A percentile compares a stretch with the other conserved stretches of the same genome.
These are phyloP conservation scores for Cyclanthera cordifolia DNA, from an alignment of 306 rosid genomes.

Conservation along the genomic window DNA sequence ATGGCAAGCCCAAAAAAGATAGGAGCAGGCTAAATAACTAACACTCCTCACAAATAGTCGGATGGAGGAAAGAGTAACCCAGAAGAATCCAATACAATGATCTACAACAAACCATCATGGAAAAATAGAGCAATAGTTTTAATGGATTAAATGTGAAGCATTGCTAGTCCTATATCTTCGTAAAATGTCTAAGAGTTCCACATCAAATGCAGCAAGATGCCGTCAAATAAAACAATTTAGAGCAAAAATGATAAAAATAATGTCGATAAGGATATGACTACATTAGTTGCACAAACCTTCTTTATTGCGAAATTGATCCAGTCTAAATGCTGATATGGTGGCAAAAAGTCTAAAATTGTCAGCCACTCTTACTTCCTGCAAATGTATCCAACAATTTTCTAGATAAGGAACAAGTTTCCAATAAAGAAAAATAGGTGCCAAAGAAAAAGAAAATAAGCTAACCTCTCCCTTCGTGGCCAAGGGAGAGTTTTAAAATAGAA, in stretches of 20 bases:
- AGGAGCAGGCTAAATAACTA: not conserved
- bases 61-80: not conserved
- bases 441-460: not conserved
- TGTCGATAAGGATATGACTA: not conserved
- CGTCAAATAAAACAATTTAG: not conserved
- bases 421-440: not conserved
- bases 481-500: not conserved
- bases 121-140: not conserved
- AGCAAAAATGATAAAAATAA: not conserved
- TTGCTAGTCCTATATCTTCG: not conserved
- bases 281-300: slow-evolving; percentile 38
- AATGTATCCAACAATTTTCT: not conserved
- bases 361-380: slow-evolving; percentile 72
- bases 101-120: not conserved
- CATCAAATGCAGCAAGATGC: not conserved
- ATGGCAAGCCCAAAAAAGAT: not conserved
- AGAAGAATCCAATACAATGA: not conserved
- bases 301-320: slow-evolving; percentile 31
- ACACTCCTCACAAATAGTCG: not conserved
- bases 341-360: slow-evolving; percentile 70
- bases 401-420: not conserved
- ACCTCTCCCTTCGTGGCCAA: not conserved
- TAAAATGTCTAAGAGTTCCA: not conserved
- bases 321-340: slow-evolving; percentile 51
- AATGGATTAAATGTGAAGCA: not conserved